Evolutionary conservation across 2,329 filamentous ascomycete species (phyloP), one percentile per base, ranked within the genome.

Genomic region (Beauveria scarabaeidicola): DNA sequence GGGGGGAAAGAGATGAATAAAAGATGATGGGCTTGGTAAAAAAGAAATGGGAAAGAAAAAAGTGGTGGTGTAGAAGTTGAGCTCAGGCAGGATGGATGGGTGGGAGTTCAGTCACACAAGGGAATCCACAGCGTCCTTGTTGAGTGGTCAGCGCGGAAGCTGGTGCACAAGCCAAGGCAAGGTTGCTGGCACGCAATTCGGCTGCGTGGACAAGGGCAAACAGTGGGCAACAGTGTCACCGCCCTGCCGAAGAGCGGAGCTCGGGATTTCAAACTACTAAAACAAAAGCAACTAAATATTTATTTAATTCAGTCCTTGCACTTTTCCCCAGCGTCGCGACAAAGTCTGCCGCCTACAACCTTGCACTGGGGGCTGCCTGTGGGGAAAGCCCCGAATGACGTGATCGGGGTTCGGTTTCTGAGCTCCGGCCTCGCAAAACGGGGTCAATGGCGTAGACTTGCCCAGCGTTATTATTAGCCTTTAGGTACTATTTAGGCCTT

Each of bases 361-460:
- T 27, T 10, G 53, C 48, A 56, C 53, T 29, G 40, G 4, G 29
- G 29, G 19, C 53, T 23, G 15, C 32, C 27, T 48, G 53, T 58
- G 55, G 55, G 46, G 46, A 21, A 36, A 40, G 5, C 46, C 19
- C 46, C 19, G 41, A 41, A 58, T 58, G 56, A 58, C 56, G 56
- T 58, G 56, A 58, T 58, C 56, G 56, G 56, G 8, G 25, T 44
- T 52, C 56, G 56, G 56, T 44, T 52, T 58, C 48, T 52, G 56
- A 46, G 56, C 48, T 52, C 56, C 56, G 56, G 56, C 47, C 48
- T 52, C 56, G 48, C 56, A 51, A 51, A 52, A 13, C 29, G 29
- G 11, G 29, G 10, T 32, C 29, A 13, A 32, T 32, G 29, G 29
- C 3, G 29, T 10, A 4, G 41, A 23, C 17, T 27, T 5, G 27